A percentile compares a stretch with the other conserved stretches of the same genome.
These are phyloP conservation scores for Dendrobium chrysotoxum DNA, from an alignment of 106 monocot genomes.

Conservation along the genomic window DNA sequence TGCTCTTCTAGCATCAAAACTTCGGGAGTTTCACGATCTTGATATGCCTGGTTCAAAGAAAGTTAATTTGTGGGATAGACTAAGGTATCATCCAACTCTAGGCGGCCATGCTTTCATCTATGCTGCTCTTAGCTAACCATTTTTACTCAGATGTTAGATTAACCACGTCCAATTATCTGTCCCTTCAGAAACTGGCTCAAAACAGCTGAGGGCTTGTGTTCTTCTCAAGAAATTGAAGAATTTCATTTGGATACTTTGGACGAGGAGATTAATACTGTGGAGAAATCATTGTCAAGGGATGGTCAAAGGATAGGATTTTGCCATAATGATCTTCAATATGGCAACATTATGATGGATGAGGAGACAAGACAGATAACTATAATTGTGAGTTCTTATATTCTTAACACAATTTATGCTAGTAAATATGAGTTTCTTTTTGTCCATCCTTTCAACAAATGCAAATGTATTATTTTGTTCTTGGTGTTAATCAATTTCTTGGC, in stretches of 20 bases:
- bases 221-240: constrained; percentile 38
- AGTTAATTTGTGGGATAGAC: constrained; percentile 53
- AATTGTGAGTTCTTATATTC: constrained; percentile 31
- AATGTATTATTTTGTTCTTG: neutral
- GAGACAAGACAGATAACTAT: constrained; percentile 60
- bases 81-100: constrained; percentile 40
- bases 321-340: constrained; percentile 96
- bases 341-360: constrained; percentile 92
- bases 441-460: neutral
- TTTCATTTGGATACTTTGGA: constrained; percentile 47
- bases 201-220: constrained; percentile 27
- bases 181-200: constrained; percentile 61
- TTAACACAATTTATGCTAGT: neutral
- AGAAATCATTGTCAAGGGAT: constrained; percentile 28
- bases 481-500: neutral
- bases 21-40: constrained; percentile 69
- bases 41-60: constrained; percentile 58
- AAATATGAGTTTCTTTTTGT: neutral
- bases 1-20: constrained; percentile 55
- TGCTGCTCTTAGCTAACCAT: neutral
- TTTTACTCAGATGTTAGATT: neutral
- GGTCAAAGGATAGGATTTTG: constrained; percentile 70
- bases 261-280: constrained; percentile 53
- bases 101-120: neutral
- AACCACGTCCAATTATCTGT: neutral